Evolutionary conservation across 768 basidiomycete genomes (phyloP).

Genomic region (Phallus indusiatus): DNA sequence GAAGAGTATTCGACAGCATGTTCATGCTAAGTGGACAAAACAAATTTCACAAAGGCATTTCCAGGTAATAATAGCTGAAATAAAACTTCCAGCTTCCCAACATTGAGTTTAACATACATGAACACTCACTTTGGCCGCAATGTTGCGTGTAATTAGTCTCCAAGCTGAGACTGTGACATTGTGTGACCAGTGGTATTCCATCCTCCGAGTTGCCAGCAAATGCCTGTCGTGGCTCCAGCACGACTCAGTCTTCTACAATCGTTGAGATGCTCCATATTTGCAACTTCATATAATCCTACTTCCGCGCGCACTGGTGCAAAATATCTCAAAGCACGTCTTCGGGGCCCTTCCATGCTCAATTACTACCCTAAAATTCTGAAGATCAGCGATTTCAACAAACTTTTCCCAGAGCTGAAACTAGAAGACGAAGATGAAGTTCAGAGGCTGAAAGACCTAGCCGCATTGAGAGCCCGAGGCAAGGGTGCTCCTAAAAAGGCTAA

Average conservation of each 20-base stretch:
- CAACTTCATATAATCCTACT: constrained; percentile 82
- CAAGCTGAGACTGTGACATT: background rate
- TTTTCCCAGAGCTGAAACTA: constrained; percentile 49
- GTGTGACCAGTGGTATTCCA: background rate
- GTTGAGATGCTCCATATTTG: constrained; percentile 67
- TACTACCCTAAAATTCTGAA: constrained; percentile 68
- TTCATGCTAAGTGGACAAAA: background rate
- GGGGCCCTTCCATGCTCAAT: constrained; percentile 75
- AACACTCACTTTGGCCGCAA: background rate
- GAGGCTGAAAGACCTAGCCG: constrained; percentile 57
- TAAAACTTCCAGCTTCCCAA: background rate
- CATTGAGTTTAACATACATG: too few species aligned
- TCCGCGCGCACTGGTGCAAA: constrained; percentile 81
- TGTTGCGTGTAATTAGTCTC: background rate
- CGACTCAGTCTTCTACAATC: constrained; percentile 53
- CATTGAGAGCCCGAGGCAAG: constrained; percentile 67
- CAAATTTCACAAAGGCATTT: background rate
- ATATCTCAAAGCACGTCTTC: constrained; percentile 73
- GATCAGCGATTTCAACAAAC: constrained; percentile 39
- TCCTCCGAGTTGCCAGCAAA: constrained; percentile 9
- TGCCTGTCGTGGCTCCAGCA: constrained; percentile 34
- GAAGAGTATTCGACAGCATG: background rate
- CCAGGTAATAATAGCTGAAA: background rate
- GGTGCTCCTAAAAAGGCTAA: constrained; percentile 78
- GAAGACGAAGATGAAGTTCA: constrained; percentile 59